Percentiles rank a stretch among this genome's conserved stretches.
These are phyloP conservation scores for Tuctoria greenei DNA, from an alignment of 176 grass and related monocot species.

Conservation along the genomic window DNA sequence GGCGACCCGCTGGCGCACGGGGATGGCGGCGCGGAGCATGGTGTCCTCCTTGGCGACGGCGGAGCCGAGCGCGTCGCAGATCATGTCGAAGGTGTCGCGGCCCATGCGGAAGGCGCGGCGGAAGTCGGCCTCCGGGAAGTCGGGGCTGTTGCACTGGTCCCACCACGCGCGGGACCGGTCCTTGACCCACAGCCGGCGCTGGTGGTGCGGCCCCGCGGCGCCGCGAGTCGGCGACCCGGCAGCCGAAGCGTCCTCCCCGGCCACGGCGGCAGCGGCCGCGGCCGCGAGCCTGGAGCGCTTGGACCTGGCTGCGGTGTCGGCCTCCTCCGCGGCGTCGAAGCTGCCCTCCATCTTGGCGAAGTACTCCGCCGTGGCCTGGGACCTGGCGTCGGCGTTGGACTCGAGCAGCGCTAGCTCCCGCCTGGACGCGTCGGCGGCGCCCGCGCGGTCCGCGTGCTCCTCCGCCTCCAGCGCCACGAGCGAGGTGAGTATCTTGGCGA, in stretches of 20 bases:
- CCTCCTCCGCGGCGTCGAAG: slow-evolving; percentile 50
- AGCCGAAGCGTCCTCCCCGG: slow-evolving; percentile 44
- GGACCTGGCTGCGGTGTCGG: slow-evolving; percentile 40
- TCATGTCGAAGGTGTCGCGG: slow-evolving; percentile 81
- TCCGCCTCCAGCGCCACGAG: slow-evolving; percentile 62
- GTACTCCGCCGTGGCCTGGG: slow-evolving; percentile 66
- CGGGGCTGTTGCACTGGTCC: slow-evolving; percentile 67
- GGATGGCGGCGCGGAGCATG: slow-evolving; percentile 94
- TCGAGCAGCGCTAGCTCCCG: slow-evolving; percentile 67
- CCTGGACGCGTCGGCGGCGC: slow-evolving; percentile 38
- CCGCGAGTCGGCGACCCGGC: slow-evolving; percentile 69
- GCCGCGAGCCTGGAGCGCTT: slow-evolving; percentile 43
- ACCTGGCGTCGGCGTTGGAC: slow-evolving; percentile 56
- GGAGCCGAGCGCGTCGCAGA: slow-evolving; percentile 74
- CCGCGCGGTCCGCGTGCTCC: slow-evolving; percentile 51
- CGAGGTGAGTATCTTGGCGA: slow-evolving; percentile 22
- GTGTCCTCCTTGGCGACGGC: slow-evolving; percentile 94
- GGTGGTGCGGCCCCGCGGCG: slow-evolving; percentile 79
- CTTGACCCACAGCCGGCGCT: slow-evolving; percentile 86
- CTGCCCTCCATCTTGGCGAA: slow-evolving; percentile 66
- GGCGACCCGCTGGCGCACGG: slow-evolving; percentile 83
- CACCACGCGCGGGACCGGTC: slow-evolving; percentile 89
- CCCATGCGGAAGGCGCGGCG: slow-evolving; percentile 74
- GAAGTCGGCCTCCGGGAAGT: slow-evolving; percentile 83
- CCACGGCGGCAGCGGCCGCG: slow-evolving; percentile 5